Base-by-base conservation (phyloP, 208 protist genomes). In the Acanthamoeba triangularis region DNA sequence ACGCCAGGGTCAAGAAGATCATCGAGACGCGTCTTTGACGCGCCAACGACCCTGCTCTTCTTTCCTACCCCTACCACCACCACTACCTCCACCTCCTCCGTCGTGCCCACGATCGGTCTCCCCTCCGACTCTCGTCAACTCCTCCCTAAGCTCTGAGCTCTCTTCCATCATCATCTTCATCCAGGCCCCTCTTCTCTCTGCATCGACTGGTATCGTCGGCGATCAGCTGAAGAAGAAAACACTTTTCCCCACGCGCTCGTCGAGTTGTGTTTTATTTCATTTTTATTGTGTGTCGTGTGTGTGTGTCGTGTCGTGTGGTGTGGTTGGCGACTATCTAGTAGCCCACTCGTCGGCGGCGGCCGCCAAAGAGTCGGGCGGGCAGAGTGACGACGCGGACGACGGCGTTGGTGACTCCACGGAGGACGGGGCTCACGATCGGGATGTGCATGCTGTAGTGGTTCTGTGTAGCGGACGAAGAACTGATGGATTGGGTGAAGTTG, bases 21-120 rank as follows among this genome's bases (percentile, higher is more conserved):
- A 85, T 85, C 30, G 78, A 85, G 47, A 85, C 47, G 25, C 78
- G 78, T 85, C 78, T 85, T 61, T 85, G 78, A 85, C 78, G 37
- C 47, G 23, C 78, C 78, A 28, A 37, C 44, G 56, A 63, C 56
- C 56, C 56, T 63, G 56, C 56, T 28, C 44, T 47, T 11, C 4
- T 8, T 47, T 8, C 44, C 44, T 4, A 47, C 44, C 44, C 0
- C 10, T 8, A 47, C 44, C 44, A 47, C 44, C 44, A 13, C 44
- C 44, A 47, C 44, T 11, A 47, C 44, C 44, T 47, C 44, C 2
- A 13, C 44, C 61, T 7, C 25, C 61, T n/a, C 28, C 23, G 18
- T 67, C 61, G 8, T 67, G 25, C 25, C 61, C 61, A 33, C 61
- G 61, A 14, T 25, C 69, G 28, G 18, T n/a, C 69, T 78, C 1